phyloP scores from a whole-genome alignment of 2,329 filamentous ascomycete species.

The Metarhizium guizhouense region DNA sequence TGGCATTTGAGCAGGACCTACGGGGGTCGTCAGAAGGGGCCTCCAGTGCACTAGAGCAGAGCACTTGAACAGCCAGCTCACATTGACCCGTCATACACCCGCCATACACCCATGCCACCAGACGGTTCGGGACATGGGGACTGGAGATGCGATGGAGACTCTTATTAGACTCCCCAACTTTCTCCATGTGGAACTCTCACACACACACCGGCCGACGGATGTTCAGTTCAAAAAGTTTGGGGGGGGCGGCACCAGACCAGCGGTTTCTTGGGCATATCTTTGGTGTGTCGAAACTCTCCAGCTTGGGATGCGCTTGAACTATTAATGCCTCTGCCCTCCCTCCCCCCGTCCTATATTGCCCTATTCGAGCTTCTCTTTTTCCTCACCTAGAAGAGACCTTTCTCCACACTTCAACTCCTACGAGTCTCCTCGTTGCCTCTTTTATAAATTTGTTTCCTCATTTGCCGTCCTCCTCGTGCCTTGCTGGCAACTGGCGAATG shows the following conservation, averaged over 20 bases:
- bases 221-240: too few relatives aligned
- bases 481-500: not conserved
- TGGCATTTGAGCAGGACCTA: too few relatives aligned
- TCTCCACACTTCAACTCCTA: not conserved
- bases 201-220: not conserved
- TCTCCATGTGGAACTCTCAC: not conserved
- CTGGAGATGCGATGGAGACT: not conserved
- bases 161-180: not conserved
- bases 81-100: too few relatives aligned
- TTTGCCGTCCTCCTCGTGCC: not conserved
- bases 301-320: not conserved
- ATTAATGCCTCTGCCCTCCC: constrained; percentile 7
- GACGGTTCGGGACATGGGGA: too few relatives aligned
- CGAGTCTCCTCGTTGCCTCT: not conserved
- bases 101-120: too few relatives aligned
- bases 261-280: not conserved
- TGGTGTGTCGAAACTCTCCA: not conserved
- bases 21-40: too few relatives aligned
- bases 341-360: not conserved
- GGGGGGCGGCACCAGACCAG: not conserved
- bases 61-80: too few relatives aligned
- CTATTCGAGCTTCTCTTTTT: not conserved
- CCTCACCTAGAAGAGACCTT: not conserved
- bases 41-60: too few relatives aligned
- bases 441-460: not conserved